Evolutionary conservation across 257 asterid species (phyloP).

Genomic region (Forsythia suspensa): DNA sequence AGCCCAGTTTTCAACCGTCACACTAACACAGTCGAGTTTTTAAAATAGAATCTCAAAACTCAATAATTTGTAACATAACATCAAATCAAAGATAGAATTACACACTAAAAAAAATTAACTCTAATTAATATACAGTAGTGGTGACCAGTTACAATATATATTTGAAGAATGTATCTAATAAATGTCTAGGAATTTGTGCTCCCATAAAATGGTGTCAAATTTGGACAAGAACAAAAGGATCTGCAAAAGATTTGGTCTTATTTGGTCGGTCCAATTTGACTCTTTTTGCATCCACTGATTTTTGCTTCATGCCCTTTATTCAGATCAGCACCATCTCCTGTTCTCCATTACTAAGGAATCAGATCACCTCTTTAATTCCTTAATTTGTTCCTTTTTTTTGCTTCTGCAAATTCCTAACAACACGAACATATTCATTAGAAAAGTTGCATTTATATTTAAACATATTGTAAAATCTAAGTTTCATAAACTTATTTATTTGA

Average conservation of each 20-base stretch:
- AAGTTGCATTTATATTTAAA: neutral
- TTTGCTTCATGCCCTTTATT: constrained; percentile 19
- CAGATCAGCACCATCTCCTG: neutral
- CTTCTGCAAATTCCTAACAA: constrained; percentile 21
- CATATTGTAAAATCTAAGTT: no score
- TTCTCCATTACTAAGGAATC: neutral
- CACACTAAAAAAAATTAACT: neutral
- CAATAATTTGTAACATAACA: constrained; percentile 8
- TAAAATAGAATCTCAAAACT: neutral
- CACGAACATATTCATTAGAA: constrained; percentile 14
- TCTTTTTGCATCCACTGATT: constrained; percentile 16
- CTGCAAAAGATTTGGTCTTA: constrained; percentile 29
- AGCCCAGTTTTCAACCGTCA: no score
- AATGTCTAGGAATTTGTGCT: constrained; percentile 18
- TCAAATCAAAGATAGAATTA: constrained; percentile 9
- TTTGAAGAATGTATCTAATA: neutral
- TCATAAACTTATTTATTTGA: no score
- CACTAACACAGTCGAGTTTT: no score
- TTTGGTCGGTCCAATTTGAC: constrained; percentile 27
- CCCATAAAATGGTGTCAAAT: constrained; percentile 14
- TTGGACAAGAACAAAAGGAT: constrained; percentile 31
- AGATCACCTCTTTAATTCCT: neutral
- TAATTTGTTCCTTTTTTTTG: constrained; percentile 5
- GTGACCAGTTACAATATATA: neutral
- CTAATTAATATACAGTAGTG: neutral